Base-by-base conservation (phyloP, 345 rosid genomes). In the Rhodamnia rubescens region DNA sequence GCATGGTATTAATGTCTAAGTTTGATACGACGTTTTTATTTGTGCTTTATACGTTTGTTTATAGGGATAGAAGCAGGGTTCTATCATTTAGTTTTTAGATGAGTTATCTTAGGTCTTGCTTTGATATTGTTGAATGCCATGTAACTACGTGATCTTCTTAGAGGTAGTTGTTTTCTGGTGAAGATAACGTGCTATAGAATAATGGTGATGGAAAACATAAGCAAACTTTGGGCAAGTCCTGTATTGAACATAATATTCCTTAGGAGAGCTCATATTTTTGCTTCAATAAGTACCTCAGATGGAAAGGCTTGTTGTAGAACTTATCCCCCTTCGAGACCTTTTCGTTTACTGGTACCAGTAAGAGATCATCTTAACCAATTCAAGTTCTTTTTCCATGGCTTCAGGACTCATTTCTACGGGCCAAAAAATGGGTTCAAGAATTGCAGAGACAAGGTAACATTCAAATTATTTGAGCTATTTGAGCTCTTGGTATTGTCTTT, bases 351-450 rank as follows among this genome's bases (percentile, higher is more conserved):
- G 47, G 47, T 32, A 18, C 0, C 47, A 32, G 78, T 18, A 36
- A 36, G 47, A 36, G 78, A 36, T 32, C 47, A 69, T 36, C 47
- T 69, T 36, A 69, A 69, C 78, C 78, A 51, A 14, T 82, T 83
- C 50, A 86, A 52, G 22, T 32, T 47, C 52, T 52, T 74, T 53
- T 81, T 54, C 53, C 80, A 83, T 85, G 15, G 57, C 53, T 83
- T 87, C 89, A 92, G 96, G 95, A 94, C 5, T 91, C 95, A n/a
- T 93, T 94, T 90, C 87, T 87, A 56, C 85, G 92, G 83, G 96
- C 95, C 21, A 94, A 93, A 87, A 92, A 90, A 82, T 94, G 96
- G 95, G 94, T 94, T 88, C 88, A 85, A 47, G 96, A 94, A 90
- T 84, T 94, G 91, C 94, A 93, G 88, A 89, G 95, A 86, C 96